Evolutionary conservation across 805 yeast genomes (phyloP).

Genomic region (Millerozyma miso): DNA sequence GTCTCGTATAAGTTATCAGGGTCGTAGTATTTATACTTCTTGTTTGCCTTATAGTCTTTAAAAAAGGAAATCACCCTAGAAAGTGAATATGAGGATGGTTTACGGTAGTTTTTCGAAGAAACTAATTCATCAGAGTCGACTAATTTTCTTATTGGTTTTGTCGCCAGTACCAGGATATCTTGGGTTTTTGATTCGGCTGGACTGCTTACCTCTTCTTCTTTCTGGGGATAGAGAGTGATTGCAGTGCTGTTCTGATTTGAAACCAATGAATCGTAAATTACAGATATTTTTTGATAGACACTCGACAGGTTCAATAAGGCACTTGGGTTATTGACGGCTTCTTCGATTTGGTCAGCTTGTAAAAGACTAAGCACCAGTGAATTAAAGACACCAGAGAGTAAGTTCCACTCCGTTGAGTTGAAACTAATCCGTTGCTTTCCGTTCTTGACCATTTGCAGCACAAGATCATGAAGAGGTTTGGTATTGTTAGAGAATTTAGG

Average conservation of each 20-base stretch:
- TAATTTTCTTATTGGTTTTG: neutral
- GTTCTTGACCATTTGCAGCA: neutral
- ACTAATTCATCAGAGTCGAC: neutral
- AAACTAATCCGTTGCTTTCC: neutral
- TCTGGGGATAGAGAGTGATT: neutral
- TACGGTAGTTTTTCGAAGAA: neutral
- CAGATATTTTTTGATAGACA: neutral
- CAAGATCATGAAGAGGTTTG: neutral
- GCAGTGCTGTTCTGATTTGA: neutral
- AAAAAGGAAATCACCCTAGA: neutral
- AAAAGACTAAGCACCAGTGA: neutral
- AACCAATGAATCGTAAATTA: neutral
- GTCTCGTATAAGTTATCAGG: constrained; percentile 5
- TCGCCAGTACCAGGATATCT: neutral
- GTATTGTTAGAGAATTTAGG: constrained; percentile 1
- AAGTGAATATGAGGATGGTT: neutral
- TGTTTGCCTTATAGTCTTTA: neutral
- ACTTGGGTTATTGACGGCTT: neutral
- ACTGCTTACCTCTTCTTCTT: neutral
- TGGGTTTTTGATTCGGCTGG: neutral
- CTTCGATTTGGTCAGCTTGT: neutral
- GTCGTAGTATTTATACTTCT: constrained; percentile 3
- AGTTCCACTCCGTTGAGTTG: neutral
- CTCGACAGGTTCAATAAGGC: neutral
- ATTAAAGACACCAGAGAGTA: neutral